phyloP scores from a whole-genome alignment of 805 yeast species.

The Lachancea meyersii region DNA sequence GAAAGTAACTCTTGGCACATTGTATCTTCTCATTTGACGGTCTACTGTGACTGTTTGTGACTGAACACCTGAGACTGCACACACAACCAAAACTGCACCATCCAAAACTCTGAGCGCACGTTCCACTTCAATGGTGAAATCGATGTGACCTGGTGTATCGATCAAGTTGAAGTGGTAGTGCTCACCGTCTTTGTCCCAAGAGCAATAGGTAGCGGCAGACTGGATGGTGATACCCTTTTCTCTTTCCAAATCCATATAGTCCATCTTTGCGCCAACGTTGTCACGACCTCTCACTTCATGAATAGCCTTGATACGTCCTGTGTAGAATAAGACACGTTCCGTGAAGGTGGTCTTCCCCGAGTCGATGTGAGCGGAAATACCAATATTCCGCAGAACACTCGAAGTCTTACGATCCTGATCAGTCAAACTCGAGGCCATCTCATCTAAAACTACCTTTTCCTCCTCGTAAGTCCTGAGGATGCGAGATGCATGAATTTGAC shows the following conservation, averaged over 20 bases:
- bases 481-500: slow-evolving; percentile 34
- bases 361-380: slow-evolving; percentile 96
- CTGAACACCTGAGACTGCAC: slow-evolving; percentile 98
- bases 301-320: slow-evolving; percentile 94
- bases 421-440: slow-evolving; percentile 43
- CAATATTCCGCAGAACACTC: slow-evolving; percentile 76
- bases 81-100: slow-evolving; percentile 96
- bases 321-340: slow-evolving; percentile 91
- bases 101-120: slow-evolving; percentile 96
- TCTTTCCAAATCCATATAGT: slow-evolving; percentile 96
- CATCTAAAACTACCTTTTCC: slow-evolving; percentile 63
- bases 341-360: slow-evolving; percentile 98
- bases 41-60: slow-evolving; percentile 98
- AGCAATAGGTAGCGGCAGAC: slow-evolving; percentile 97
- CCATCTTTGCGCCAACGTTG: slow-evolving; percentile 99
- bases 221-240: slow-evolving; percentile 98
- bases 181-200: slow-evolving; percentile 73
- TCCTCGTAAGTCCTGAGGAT: slow-evolving; percentile 51
- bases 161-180: slow-evolving; percentile 86
- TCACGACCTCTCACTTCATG: slow-evolving; percentile 97
- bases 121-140: slow-evolving; percentile 97
- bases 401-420: slow-evolving; percentile 49
- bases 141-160: slow-evolving; percentile 99
- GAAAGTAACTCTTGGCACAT: slow-evolving; percentile 93
- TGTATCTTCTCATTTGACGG: slow-evolving; percentile 97